Evolutionary conservation across 352 stramenopile genomes (phyloP), one percentile per base, ranked within the genome.

Genomic region (Globisporangium uncinulatum): DNA sequence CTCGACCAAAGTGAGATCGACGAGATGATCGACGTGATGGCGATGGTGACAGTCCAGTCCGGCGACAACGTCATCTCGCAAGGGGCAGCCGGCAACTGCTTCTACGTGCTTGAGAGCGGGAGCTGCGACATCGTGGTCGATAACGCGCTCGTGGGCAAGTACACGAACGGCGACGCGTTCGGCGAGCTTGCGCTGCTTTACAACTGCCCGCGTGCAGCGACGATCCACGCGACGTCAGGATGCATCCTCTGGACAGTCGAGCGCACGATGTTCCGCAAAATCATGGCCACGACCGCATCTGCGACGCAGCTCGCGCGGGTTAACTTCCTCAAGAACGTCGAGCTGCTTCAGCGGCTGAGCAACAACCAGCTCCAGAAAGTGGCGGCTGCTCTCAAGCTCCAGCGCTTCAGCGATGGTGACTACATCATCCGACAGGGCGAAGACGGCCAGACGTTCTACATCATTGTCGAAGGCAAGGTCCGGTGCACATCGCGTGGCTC

Each of bases 121-220:
- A 62, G 76, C 39, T 90, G 97, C 54, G 83, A 89, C 56, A 93
- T 96, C 61, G 61, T 87, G 24, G 79, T 95, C n/a, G 74, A 94
- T 54, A 65, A 70, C 7, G 79, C 89, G 43, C 77, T 96, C 14
- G 75, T 91, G 24, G 85, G 81, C 44, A 81, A 77, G 54, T 86
- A 98, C 63, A 59, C 59, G n/a, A 85, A 79, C 42, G 83, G 85
- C 0, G 73, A 89, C 37, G 81, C 88, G 0, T 99, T 99, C 66
- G 96, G 96, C 20, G 96, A 99, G 74, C 76, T 99, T n/a, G 95
- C 95, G 11, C 66, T 99, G 54, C 86, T 99, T 62, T 98, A 98
- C 82, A 98, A 97, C 68, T 97, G 87, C 55, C 95, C 96, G 15
- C 91, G 96, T 21, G 91, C 94, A 2, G 96, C 95, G 6, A 98